Percentiles rank a stretch among this genome's conserved stretches.
Conservation (phyloP, 225 moss, liverwort and hornwort species). For the Rhytidiadelphus loreus region DNA sequence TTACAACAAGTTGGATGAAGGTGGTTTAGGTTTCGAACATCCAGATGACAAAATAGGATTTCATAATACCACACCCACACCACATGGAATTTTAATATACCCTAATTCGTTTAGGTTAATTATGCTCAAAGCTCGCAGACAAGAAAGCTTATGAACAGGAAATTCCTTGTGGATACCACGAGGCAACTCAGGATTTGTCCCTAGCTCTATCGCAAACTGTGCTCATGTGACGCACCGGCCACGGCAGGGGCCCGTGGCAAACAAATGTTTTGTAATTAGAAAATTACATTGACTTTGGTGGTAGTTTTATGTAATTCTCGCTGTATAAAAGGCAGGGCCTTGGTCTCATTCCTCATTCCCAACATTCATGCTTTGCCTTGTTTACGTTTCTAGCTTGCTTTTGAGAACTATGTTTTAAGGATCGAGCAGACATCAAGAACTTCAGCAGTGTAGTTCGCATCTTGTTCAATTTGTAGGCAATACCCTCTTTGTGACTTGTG, state of each 20-base stretch:
- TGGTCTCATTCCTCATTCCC: neutral
- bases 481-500: too few species aligned
- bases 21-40: neutral
- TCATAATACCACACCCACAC: neutral
- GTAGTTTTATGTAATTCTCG: too few species aligned
- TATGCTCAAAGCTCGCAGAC: neutral
- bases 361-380: neutral
- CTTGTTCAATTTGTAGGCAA: too few species aligned
- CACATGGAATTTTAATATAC: neutral
- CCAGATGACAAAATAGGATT: neutral
- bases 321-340: neutral
- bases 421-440: neutral
- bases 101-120: neutral
- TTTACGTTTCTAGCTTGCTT: neutral
- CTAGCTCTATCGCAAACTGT: neutral
- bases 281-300: too few species aligned
- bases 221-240: neutral
- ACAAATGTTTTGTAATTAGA: too few species aligned
- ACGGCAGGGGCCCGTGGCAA: neutral
- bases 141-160: too few species aligned
- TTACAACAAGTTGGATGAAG: neutral
- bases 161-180: neutral
- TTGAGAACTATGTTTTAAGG: neutral
- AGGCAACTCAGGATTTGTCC: neutral
- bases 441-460: neutral